phyloP scores from a whole-genome alignment of 805 yeast species.

The Metschnikowia aberdeeniae region DNA sequence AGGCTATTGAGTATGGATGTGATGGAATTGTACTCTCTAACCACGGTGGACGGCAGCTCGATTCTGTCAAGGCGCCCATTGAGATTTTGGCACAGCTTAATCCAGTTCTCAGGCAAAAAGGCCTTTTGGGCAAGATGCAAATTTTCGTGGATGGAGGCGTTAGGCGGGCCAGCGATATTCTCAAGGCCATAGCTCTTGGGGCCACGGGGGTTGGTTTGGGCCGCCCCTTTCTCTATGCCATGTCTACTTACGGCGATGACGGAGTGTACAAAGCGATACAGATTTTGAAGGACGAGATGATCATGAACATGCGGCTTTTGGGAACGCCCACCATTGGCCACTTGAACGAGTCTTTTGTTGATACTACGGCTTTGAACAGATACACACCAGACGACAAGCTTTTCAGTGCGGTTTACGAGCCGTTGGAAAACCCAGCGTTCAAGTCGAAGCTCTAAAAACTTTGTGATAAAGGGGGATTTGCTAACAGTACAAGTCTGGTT shows the following conservation, averaged over 20 bases:
- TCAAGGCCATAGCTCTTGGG: slow-evolving; percentile 73
- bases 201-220: slow-evolving; percentile 77
- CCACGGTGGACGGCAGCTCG: slow-evolving; percentile 74
- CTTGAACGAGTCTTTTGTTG: slow-evolving; percentile 56
- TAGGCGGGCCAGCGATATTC: slow-evolving; percentile 70
- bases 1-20: slow-evolving; percentile 55
- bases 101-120: slow-evolving; percentile 38
- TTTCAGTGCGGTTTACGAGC: slow-evolving; percentile 52
- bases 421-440: slow-evolving; percentile 51
- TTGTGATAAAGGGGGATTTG: background rate
- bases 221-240: slow-evolving; percentile 70
- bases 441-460: slow-evolving; percentile 20
- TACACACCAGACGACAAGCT: slow-evolving; percentile 53
- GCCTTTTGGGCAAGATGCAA: slow-evolving; percentile 50
- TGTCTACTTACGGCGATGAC: slow-evolving; percentile 74
- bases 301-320: slow-evolving; percentile 60
- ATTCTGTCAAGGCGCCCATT: slow-evolving; percentile 56
- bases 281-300: slow-evolving; percentile 56
- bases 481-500: no score
- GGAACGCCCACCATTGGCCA: slow-evolving; percentile 53
- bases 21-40: slow-evolving; percentile 66
- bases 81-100: slow-evolving; percentile 56
- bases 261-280: slow-evolving; percentile 67
- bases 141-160: slow-evolving; percentile 75
- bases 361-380: slow-evolving; percentile 41